Evolutionary conservation across 2,329 filamentous ascomycete genomes (phyloP).

Genomic region (Macrophomina pseudophaseolina): DNA sequence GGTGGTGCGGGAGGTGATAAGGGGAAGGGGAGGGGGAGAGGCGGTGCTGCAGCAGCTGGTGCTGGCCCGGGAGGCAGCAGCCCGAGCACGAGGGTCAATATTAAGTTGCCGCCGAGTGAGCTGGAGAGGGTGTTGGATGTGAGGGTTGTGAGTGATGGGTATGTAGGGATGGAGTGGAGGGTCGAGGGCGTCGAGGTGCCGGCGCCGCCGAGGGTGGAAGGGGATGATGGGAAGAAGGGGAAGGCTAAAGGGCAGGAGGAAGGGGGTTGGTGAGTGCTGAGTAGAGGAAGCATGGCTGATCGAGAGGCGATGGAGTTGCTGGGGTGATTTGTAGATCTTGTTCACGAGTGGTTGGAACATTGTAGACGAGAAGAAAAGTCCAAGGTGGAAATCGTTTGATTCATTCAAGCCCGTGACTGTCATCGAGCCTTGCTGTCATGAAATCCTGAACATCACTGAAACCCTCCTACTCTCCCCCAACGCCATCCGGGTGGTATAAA

Average conservation of each 20-base stretch:
- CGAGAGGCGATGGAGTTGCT: not conserved
- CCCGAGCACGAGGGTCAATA: slow-evolving; percentile 54
- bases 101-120: slow-evolving; percentile 64
- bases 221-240: slow-evolving; percentile 31
- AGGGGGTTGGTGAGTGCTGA: not conserved
- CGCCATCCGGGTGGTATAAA: not conserved
- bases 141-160: slow-evolving; percentile 82
- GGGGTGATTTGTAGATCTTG: not conserved
- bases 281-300: no score
- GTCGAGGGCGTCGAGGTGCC: slow-evolving; percentile 59
- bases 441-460: not conserved
- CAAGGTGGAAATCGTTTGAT: not conserved
- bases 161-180: slow-evolving; percentile 74
- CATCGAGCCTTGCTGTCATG: no score
- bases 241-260: not conserved
- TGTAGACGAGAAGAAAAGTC: not conserved
- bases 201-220: slow-evolving; percentile 37
- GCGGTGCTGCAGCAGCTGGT: no score
- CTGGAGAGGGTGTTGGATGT: slow-evolving; percentile 71
- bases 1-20: slow-evolving; percentile 28
- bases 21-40: slow-evolving; percentile 33
- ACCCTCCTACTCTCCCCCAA: not conserved
- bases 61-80: slow-evolving; percentile 43
- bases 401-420: not conserved
- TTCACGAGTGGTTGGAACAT: not conserved